phyloP scores from a whole-genome alignment of 352 stramenopile genomes.

The Globisporangium parvum region DNA sequence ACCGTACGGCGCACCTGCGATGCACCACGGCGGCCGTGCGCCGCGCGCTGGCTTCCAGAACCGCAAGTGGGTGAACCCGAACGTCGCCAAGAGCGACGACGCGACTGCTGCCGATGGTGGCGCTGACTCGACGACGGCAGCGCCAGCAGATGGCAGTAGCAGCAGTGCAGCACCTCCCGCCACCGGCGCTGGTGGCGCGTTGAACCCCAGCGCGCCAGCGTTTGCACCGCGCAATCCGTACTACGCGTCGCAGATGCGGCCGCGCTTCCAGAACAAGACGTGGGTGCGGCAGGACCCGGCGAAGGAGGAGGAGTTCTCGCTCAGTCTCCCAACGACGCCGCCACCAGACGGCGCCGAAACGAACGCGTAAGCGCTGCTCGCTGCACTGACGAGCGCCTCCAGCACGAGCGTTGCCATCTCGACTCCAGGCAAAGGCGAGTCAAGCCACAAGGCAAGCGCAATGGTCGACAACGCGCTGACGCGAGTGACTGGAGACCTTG shows the following conservation, averaged over 20 bases:
- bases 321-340: conserved; percentile 70
- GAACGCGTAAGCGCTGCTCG: conserved; percentile 6
- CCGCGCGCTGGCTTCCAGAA: conserved; percentile 70
- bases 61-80: conserved; percentile 81
- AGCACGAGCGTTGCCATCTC: not conserved
- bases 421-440: not conserved
- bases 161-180: not conserved
- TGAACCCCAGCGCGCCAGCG: conserved; percentile 28
- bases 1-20: conserved; percentile 1
- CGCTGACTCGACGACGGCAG: conserved; percentile 11
- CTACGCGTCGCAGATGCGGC: conserved; percentile 65
- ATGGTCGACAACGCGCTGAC: not conserved
- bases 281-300: conserved; percentile 71
- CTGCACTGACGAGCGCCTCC: not conserved
- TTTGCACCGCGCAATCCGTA: conserved; percentile 64
- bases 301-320: conserved; percentile 69
- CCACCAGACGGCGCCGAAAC: conserved; percentile 42
- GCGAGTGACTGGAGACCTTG: not conserved
- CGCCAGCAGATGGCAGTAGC: not conserved
- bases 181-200: conserved; percentile 8
- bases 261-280: conserved; percentile 86
- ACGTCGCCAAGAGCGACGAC: conserved; percentile 48
- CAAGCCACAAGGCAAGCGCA: not conserved
- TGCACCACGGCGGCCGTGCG: conserved; percentile 20
- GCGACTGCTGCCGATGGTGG: conserved; percentile 12